phyloP scores from a whole-genome alignment of 75 land plant genomes.

The Pinus taeda region DNA sequence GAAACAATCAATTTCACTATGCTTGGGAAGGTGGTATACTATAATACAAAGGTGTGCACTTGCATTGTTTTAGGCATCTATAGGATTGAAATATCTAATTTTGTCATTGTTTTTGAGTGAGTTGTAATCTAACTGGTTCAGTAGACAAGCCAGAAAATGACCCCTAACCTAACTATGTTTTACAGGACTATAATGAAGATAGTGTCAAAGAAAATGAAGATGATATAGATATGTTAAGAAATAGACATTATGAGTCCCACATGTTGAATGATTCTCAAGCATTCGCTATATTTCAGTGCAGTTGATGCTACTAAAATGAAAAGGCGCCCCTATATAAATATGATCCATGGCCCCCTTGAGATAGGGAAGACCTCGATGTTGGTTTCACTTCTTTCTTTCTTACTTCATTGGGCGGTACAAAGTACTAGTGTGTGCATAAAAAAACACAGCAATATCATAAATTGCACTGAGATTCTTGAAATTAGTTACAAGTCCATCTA shows the following conservation, averaged over 20 bases:
- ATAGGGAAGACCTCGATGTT: no score
- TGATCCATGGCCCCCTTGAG: no score
- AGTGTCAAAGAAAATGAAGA: slow-evolving; percentile 5
- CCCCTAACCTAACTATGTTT: neutral
- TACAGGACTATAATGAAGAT: neutral
- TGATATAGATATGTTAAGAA: neutral
- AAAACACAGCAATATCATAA: slow-evolving; percentile 46
- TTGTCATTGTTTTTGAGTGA: neutral
- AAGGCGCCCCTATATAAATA: no score
- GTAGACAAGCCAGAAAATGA: neutral
- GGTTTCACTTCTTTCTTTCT: no score
- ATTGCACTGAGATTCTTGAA: slow-evolving; percentile 35
- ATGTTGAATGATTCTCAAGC: no score
- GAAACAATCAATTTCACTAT: slow-evolving; percentile 15
- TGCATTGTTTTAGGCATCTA: neutral
- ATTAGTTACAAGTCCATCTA: slow-evolving; percentile 15
- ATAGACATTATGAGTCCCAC: slow-evolving; percentile 1
- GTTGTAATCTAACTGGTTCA: neutral
- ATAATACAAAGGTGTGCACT: slow-evolving; percentile 17
- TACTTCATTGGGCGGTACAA: no score
- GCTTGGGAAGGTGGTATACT: slow-evolving; percentile 18
- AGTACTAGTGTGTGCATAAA: slow-evolving; percentile 68
- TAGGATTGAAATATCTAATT: neutral
- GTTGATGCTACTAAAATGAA: no score
- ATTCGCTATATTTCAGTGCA: no score